These are phyloP conservation scores for Elsinoe arachidis DNA, from an alignment of 2,329 filamentous ascomycete genomes.

Conservation along the genomic window DNA sequence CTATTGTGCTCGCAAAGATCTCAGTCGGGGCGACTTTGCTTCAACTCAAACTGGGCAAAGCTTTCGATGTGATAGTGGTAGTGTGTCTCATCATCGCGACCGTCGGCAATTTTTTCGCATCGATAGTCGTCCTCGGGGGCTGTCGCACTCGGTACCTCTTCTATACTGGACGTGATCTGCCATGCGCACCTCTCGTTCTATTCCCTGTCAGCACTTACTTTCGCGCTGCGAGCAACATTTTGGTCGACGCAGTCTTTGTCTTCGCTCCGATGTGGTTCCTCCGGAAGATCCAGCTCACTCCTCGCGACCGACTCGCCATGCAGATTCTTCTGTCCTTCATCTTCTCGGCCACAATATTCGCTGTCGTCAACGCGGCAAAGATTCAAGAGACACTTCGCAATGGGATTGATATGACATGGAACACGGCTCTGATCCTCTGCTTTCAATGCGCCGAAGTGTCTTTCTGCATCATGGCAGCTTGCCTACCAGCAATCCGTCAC, in stretches of 20 bases:
- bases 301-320: conserved; percentile 5
- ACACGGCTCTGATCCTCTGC: conserved; percentile 2
- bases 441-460: conserved; percentile 2
- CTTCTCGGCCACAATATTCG: conserved; percentile 8
- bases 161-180: neutral
- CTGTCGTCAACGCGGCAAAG: neutral
- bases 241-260: conserved; percentile 7
- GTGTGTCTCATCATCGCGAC: neutral
- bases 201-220: neutral
- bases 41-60: neutral
- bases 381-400: neutral
- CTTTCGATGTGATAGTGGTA: neutral
- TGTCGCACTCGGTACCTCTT: conserved; percentile 4
- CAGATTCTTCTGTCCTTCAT: conserved; percentile 7
- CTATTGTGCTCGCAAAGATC: conserved; percentile 5
- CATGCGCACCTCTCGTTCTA: neutral
- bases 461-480: conserved; percentile 10
- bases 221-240: neutral
- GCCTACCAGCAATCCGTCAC: conserved; percentile 7
- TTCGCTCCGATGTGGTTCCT: conserved; percentile 11
- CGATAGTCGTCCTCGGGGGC: conserved; percentile 3
- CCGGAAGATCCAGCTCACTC: conserved; percentile 5
- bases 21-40: neutral
- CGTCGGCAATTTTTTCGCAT: neutral
- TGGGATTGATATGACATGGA: conserved; percentile 12